Base-by-base conservation (phyloP, 768 basidiomycete genomes). In the Lanmaoa pseudosensibilis region DNA sequence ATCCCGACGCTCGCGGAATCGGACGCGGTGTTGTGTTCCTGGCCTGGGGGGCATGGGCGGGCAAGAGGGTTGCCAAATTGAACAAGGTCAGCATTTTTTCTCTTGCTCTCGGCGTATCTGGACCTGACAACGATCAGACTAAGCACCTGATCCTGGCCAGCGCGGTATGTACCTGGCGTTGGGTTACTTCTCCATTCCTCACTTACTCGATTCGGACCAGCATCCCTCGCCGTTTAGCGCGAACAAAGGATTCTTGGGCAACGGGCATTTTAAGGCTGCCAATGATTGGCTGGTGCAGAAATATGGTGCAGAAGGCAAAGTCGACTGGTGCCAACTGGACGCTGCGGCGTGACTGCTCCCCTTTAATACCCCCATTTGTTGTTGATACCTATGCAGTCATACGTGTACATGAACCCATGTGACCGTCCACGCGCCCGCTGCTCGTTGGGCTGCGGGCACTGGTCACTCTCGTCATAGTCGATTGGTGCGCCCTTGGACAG, bases 11-110 rank as follows among this genome's bases (percentile, higher is more conserved):
- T 23, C 74, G 68, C 56, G 88, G 86, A 27, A 67, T 81, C 52
- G 85, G 88, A 57, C 83, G 87, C 5, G 91, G 94, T 44, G 82
- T 88, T 25, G 87, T 87, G 46, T 94, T 98, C 70, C 80, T 98
- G 64, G 91, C 91, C 8, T 97, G 94, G 94, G 94, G 95, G 10
- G 79, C 83, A 9, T 88, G 86, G 79, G 95, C 95, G 21, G 83
- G 80, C 55, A 92, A 94, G 74, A 81, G 92, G 65, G 88, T 92
- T 53, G 81, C 83, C 52, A 87, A 86, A 67, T 75, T 95, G 36
- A 83, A 84, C 73, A 83, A 84, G 78, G 92, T 90, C 41, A 60
- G 77, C 50, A 46, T 33, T 37, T 60, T 62, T 54, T 46, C 47
- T 18, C 13, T 13, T 36, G 36, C 48, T 44, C 57, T 55, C 46